Evolutionary conservation across 768 basidiomycete species (phyloP).

Genomic region (Solioccasus polychromus): DNA sequence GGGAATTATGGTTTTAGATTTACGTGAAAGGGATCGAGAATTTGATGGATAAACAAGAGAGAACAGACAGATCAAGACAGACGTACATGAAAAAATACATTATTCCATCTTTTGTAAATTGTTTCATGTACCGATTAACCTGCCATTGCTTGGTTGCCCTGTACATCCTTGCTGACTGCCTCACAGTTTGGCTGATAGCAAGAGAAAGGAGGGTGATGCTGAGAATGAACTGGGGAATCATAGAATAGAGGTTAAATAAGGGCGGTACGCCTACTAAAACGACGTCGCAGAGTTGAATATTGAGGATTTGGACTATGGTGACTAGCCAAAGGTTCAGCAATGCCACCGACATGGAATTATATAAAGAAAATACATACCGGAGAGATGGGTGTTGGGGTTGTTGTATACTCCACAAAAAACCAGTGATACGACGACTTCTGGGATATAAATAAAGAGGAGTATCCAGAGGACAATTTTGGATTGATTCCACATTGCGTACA

Average conservation of each 20-base stretch:
- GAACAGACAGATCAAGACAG: background rate
- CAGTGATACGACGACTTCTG: background rate
- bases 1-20: too few relatives aligned
- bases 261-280: background rate
- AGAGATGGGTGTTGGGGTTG: background rate
- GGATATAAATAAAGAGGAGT: too few relatives aligned
- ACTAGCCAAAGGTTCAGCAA: background rate
- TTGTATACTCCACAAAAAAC: background rate
- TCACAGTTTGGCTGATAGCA: background rate
- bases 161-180: background rate
- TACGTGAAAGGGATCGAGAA: background rate
- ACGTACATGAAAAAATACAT: background rate
- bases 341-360: background rate
- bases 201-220: background rate
- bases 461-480: background rate
- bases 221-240: background rate
- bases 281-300: background rate
- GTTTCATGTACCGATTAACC: background rate
- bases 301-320: background rate
- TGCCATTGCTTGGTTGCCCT: background rate
- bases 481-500: background rate
- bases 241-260: background rate
- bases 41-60: background rate
- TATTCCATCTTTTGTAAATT: background rate
- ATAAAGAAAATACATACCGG: background rate